Evolutionary conservation across 345 rosid species (phyloP).

Genomic region (Euphorbia lathyris): DNA sequence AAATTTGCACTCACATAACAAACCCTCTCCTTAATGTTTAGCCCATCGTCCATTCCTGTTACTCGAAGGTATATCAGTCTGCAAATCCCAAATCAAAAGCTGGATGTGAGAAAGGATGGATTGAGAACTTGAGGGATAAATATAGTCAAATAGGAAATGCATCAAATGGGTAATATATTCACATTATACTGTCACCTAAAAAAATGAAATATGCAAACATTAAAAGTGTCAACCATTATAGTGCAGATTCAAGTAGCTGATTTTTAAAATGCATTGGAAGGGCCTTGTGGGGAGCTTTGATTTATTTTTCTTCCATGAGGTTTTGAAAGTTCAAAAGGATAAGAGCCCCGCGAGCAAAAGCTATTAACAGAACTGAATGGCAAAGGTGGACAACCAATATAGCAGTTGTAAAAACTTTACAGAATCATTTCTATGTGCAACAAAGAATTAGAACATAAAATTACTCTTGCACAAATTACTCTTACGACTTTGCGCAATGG

Average conservation of each 20-base stretch:
- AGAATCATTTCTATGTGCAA: neutral
- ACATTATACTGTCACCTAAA: neutral
- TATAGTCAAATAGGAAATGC: neutral
- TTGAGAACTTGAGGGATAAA: neutral
- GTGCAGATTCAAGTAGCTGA: too few species aligned
- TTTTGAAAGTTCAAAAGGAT: slow-evolving; percentile 6
- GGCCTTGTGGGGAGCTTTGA: neutral
- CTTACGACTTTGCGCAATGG: neutral
- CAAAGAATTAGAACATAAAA: neutral
- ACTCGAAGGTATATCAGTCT: slow-evolving; percentile 89
- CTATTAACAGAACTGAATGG: neutral
- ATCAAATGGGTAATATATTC: neutral
- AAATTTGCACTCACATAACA: slow-evolving; percentile 53
- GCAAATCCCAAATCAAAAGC: slow-evolving; percentile 26
- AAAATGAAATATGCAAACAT: neutral
- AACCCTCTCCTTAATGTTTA: slow-evolving; percentile 84
- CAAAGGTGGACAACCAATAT: neutral
- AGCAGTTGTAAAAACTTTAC: neutral
- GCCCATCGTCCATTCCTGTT: slow-evolving; percentile 89
- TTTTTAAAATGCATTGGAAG: neutral
- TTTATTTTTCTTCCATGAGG: neutral
- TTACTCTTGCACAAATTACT: too few species aligned
- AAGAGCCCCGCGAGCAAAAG: neutral
- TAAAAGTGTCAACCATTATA: slow-evolving; percentile 14
- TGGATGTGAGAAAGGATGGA: neutral